phyloP scores from a whole-genome alignment of 1,284 basidiomycete species.

The Tilletia walkeri region DNA sequence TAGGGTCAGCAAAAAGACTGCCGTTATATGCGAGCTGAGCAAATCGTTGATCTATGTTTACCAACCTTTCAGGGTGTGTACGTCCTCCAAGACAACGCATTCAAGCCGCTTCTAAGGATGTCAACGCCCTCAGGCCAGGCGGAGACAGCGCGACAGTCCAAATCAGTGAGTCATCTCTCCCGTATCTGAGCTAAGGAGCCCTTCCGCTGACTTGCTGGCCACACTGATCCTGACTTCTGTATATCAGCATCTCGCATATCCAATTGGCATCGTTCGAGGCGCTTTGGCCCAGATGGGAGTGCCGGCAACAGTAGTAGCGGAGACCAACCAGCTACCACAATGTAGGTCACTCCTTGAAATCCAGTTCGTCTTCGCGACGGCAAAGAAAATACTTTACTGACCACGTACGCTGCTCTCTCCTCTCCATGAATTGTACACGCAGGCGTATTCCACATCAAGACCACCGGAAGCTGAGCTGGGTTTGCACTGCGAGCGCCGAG shows the following conservation, averaged over 20 bases:
- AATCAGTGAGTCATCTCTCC: conserved; percentile 62
- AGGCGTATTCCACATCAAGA: conserved; percentile 16
- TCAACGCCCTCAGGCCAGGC: conserved; percentile 74
- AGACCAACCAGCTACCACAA: conserved; percentile 37
- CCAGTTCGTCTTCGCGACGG: too few relatives aligned
- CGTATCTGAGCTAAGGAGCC: background rate
- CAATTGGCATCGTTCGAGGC: conserved; percentile 41
- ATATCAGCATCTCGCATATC: conserved; percentile 33
- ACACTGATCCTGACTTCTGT: background rate
- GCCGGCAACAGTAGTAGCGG: conserved; percentile 37
- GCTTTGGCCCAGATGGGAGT: conserved; percentile 42
- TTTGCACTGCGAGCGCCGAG: too few relatives aligned
- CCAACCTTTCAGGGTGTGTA: conserved; percentile 71
- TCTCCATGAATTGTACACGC: background rate
- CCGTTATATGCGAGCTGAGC: conserved; percentile 60
- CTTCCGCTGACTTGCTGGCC: background rate
- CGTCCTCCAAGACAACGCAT: conserved; percentile 84
- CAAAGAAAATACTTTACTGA: background rate
- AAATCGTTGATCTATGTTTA: background rate
- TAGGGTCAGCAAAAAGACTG: conserved; percentile 62
- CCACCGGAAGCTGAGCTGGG: background rate
- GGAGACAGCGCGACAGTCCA: conserved; percentile 71
- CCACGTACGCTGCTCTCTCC: background rate
- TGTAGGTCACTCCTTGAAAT: conserved; percentile 14
- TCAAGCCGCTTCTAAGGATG: conserved; percentile 76